Evolutionary conservation across 441 rosid genomes (phyloP), one percentile per base, ranked within the genome.

Genomic region (Kokia cookei): DNA sequence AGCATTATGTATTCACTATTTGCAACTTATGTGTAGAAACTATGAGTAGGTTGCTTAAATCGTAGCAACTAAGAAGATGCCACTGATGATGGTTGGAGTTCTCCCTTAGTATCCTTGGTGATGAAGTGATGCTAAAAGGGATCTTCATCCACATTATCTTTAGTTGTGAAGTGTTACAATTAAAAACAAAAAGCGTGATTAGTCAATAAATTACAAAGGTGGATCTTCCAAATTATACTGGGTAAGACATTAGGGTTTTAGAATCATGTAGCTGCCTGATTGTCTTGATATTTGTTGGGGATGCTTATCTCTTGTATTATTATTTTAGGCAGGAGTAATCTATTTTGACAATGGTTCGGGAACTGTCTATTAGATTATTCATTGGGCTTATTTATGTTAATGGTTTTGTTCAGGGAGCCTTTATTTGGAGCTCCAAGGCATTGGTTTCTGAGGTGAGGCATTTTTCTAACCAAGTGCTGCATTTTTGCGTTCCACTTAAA

Each of bases 361-460:
- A 45, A 13, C 64, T 61, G 58, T 68, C 74, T 60, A n/a, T 24
- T 72, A 65, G 8, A 73, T 22, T 40, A 50, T 0, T 72, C 71
- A 50, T 75, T 66, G 53, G 43, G 65, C 48, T 75, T 81, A n/a
- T 8, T 59, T 78, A 75, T 35, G 26, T 13, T 43, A 27, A 62
- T 74, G 65, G 19, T 69, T 66, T 55, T 74, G 71, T 76, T 14
- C 76, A 92, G 98, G 98, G 98, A 79, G 97, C 97, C 80, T 94
- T 84, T 83, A 63, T 94, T 29, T 94, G 98, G 98, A 94, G 99
- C 82, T 82, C 83, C 84, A 94, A 90, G 85, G 94, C 96, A 57
- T 75, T 94, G 74, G 88, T 91, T 74, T 84, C 98, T 72, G 98
- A 94, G 92, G 98, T 94, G 73, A 82, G 90, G 45, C 77, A 51